Percentiles rank a stretch among this genome's conserved stretches.
Evolutionary conservation across 495 filamentous ascomycete species (phyloP).

Genomic region (Xylaria acuta): DNA sequence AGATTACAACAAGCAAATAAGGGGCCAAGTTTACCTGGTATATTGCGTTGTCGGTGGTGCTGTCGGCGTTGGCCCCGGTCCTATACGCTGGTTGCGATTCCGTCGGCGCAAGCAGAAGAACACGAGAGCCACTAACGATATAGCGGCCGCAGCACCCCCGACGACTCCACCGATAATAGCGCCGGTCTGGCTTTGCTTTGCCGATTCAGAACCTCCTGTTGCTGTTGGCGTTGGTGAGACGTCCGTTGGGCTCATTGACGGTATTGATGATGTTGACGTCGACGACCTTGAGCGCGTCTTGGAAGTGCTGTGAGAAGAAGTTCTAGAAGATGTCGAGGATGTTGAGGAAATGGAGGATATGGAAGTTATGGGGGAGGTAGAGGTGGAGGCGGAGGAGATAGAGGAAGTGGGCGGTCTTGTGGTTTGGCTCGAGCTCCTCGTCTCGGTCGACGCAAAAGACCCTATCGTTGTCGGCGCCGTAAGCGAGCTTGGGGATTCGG

Average conservation of each 20-base stretch:
- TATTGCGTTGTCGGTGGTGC: slow-evolving; percentile 38
- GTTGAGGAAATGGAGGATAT: slow-evolving; percentile 21
- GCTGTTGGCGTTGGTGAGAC: slow-evolving; percentile 21
- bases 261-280: slow-evolving; percentile 26
- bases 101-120: slow-evolving; percentile 44
- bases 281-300: slow-evolving; percentile 28
- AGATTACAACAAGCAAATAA: neutral
- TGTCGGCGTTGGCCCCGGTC: slow-evolving; percentile 38
- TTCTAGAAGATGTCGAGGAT: slow-evolving; percentile 27
- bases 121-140: slow-evolving; percentile 38
- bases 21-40: slow-evolving; percentile 41
- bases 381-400: slow-evolving; percentile 13
- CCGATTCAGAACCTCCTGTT: slow-evolving; percentile 20
- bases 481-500: slow-evolving; percentile 40
- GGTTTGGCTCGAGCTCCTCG: slow-evolving; percentile 26
- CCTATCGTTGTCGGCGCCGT: slow-evolving; percentile 47
- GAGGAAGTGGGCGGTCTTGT: slow-evolving; percentile 13
- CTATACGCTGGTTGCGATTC: slow-evolving; percentile 42
- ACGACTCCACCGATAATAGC: slow-evolving; percentile 55
- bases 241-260: slow-evolving; percentile 25
- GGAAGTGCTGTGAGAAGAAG: slow-evolving; percentile 29
- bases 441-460: slow-evolving; percentile 30
- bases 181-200: slow-evolving; percentile 41
- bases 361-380: slow-evolving; percentile 25
- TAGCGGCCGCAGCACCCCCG: slow-evolving; percentile 45